Evolutionary conservation across 2,329 filamentous ascomycete genomes (phyloP).

Genomic region (Phaeosphaeria sp.): DNA sequence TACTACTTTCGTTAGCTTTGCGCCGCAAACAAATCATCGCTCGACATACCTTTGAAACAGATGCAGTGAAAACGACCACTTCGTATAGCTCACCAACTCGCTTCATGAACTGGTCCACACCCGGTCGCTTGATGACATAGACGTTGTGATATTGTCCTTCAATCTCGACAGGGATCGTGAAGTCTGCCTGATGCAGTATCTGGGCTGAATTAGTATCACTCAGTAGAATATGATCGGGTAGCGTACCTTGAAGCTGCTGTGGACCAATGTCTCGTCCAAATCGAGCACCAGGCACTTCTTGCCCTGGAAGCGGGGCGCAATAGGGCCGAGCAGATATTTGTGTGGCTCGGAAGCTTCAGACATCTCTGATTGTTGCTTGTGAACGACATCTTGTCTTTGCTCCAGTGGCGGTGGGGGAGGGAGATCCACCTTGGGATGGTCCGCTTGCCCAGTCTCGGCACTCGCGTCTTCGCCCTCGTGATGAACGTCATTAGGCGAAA

Average conservation of each 20-base stretch:
- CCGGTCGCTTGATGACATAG: conserved; percentile 98
- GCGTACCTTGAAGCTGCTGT: conserved; percentile 96
- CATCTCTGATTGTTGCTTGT: conserved; percentile 50
- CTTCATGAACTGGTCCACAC: conserved; percentile 99
- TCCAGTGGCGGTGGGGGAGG: conserved; percentile 64
- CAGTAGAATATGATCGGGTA: not conserved
- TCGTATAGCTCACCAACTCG: conserved; percentile 96
- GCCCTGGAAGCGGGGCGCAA: conserved; percentile 79
- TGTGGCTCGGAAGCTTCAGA: conserved; percentile 57
- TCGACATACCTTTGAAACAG: conserved; percentile 83
- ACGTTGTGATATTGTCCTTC: conserved; percentile 99
- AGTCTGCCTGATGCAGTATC: conserved; percentile 97
- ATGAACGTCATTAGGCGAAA: conserved; percentile 59
- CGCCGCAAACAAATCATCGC: not conserved
- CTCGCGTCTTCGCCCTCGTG: conserved; percentile 40
- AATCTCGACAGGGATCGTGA: conserved; percentile 98
- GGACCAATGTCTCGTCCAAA: conserved; percentile 94
- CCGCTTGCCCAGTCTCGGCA: conserved; percentile 30
- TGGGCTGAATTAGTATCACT: conserved; percentile 50
- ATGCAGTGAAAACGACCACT: conserved; percentile 97
- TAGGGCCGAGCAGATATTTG: conserved; percentile 80
- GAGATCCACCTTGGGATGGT: conserved; percentile 54
- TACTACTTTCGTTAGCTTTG: conserved; percentile 66
- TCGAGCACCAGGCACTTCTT: conserved; percentile 95
- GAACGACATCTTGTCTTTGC: conserved; percentile 51